Conservation (phyloP, 495 filamentous ascomycete genomes). For the Zalerion maritima region DNA sequence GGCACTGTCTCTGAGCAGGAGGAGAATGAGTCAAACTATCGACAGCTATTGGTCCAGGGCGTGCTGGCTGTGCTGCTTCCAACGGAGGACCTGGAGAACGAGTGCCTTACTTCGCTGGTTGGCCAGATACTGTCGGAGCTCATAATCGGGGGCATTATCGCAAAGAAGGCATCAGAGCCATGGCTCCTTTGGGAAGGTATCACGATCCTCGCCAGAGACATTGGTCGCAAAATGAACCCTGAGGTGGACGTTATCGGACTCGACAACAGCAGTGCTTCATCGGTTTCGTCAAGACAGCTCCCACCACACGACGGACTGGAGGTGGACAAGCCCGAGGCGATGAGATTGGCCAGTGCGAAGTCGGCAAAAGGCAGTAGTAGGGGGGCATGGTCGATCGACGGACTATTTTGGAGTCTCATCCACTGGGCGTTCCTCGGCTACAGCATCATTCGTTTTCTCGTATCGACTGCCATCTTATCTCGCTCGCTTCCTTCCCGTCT, state of each 20-base stretch:
- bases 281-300: too few species aligned
- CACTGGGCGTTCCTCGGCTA: constrained; percentile 54
- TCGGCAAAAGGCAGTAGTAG: too few species aligned
- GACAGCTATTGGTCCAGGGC: constrained; percentile 65
- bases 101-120: constrained; percentile 65
- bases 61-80: constrained; percentile 71
- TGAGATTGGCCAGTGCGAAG: too few species aligned
- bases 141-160: constrained; percentile 64
- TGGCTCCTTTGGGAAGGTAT: constrained; percentile 75
- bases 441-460: constrained; percentile 47
- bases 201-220: constrained; percentile 36
- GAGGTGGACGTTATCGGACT: too few species aligned
- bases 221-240: constrained; percentile 8
- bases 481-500: constrained; percentile 36
- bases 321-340: too few species aligned
- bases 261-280: too few species aligned
- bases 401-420: constrained; percentile 52
- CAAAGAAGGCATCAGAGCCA: constrained; percentile 64
- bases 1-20: constrained; percentile 41
- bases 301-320: too few species aligned
- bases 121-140: constrained; percentile 75
- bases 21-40: constrained; percentile 65
- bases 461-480: constrained; percentile 31
- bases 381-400: constrained; percentile 21
- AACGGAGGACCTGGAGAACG: constrained; percentile 82